Base-by-base conservation (phyloP, 164 flowering plant genomes). In the Nymphaea thermarum region DNA sequence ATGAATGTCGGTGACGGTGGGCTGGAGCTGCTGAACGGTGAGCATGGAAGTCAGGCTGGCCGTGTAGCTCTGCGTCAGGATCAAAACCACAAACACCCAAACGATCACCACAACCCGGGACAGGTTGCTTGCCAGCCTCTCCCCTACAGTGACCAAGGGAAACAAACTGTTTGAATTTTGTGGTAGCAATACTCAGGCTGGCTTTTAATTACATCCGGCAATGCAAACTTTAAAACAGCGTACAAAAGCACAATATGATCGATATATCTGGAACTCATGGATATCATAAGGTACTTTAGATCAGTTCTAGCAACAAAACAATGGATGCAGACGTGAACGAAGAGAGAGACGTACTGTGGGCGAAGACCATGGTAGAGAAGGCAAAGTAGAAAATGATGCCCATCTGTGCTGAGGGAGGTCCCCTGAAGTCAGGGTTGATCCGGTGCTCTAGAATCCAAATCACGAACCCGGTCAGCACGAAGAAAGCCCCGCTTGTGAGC, bases 31-130 rank as follows among this genome's bases (percentile, higher is more conserved):
- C 60, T 80, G 75, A 3, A 80, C 85, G 0, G 85, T 83, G 3
- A 85, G 45, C 68, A 79, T 68, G 0, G 83, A 73, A 0, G 86
- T 71, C 14, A 83, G 71, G 51, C 82, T 78, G 4, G 84, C 85
- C 0, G 83, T 83, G 75, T 82, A 85, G 60, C 83, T 83, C 45
- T 77, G 79, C 0, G 76, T 74, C 16, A 85, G 76, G 3, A 80
- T 76, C 8, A 83, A 77, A 14, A 85, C 85, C 4, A 82, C 84
- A 53, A 85, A 82, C 10, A 75, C 14, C 87, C 89, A 85, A 57
- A 81, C 44, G 44, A 82, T 77, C 72, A 80, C 51, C 71, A 83
- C 84, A 64, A 81, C 75, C 42, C 86, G 70, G 0, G 80, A 67
- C 68, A 78, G 65, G 60, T 80, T 83, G 78, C 80, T 80, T 4